Base-by-base conservation (phyloP, 1,284 basidiomycete genomes). In the Malassezia obtusa region DNA sequence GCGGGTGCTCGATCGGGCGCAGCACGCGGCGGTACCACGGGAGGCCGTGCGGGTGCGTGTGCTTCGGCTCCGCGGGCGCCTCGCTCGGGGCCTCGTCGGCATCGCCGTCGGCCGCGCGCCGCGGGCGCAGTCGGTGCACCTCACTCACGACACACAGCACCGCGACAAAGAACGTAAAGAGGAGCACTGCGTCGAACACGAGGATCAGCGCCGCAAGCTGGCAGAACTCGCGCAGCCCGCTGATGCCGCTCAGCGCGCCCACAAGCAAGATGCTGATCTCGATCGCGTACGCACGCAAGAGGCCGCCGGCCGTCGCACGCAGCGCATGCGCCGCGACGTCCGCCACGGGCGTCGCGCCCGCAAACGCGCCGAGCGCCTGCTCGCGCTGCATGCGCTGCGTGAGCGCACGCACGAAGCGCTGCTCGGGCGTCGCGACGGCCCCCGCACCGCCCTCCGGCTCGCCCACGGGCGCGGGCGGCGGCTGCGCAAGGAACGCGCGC, bases 121-220 rank as follows among this genome's bases (percentile, higher is more conserved):
- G 41, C n/a, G 31, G 38, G 15, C 45, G 45, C 75, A 82, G 81
- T 35, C 81, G 77, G 61, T 80, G 79, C 26, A 82, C 78, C 79
- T 96, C 92, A 63, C 96, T 85, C 86, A 96, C 94, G 73, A 98
- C 81, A 36, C 84, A 84, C 58, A 98, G 78, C 55, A 96, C 83
- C 2, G 87, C 84, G 1, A 87, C 81, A 73, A 91, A 87, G 77
- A 95, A 94, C 0, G 88, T 88, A 75, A 86, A 86, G 59, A 95
- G 81, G 75, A 90, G 81, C 45, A 89, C 69, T 75, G 89, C 94
- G 75, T 98, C 92, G 50, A 89, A 80, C 10, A 80, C 80, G 49
- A 98, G 79, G 49, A 89, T 81, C 31, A 96, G 76, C 0, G 89
- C 89, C 2, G 89, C 91, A 14, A 98, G 81, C 28, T 89, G 86